phyloP scores from a whole-genome alignment of 768 basidiomycete species.

The Leccinellum luteum region DNA sequence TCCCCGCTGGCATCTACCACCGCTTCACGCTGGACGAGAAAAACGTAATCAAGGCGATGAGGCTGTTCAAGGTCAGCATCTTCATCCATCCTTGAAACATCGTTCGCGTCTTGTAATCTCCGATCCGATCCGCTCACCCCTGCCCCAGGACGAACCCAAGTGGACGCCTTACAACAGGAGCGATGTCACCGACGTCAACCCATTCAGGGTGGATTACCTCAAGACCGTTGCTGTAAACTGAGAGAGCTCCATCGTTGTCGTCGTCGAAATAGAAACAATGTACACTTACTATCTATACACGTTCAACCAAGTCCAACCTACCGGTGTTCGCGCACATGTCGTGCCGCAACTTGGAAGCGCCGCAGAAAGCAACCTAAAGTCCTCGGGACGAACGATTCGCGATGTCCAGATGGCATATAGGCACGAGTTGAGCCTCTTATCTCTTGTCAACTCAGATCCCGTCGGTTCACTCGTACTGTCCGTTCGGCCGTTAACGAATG shows the following conservation, averaged over 20 bases:
- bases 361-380: background rate
- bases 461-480: background rate
- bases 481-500: background rate
- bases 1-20: constrained; percentile 93
- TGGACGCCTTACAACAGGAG: constrained; percentile 79
- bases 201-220: constrained; percentile 61
- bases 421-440: background rate
- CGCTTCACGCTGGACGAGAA: constrained; percentile 85
- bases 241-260: background rate
- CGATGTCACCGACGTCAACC: constrained; percentile 59
- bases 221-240: constrained; percentile 41
- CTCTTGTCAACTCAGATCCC: background rate
- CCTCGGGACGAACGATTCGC: background rate
- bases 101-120: background rate
- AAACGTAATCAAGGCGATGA: constrained; percentile 71
- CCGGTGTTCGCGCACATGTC: too few species aligned
- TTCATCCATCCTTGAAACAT: background rate
- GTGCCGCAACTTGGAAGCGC: too few species aligned
- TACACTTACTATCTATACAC: background rate
- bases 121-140: background rate
- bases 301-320: too few species aligned
- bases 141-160: constrained; percentile 79
- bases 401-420: too few species aligned
- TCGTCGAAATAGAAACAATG: background rate
- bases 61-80: constrained; percentile 76